Base-by-base conservation (phyloP, 2,329 filamentous ascomycete species). In the Ceratocystis alfenasii region DNA sequence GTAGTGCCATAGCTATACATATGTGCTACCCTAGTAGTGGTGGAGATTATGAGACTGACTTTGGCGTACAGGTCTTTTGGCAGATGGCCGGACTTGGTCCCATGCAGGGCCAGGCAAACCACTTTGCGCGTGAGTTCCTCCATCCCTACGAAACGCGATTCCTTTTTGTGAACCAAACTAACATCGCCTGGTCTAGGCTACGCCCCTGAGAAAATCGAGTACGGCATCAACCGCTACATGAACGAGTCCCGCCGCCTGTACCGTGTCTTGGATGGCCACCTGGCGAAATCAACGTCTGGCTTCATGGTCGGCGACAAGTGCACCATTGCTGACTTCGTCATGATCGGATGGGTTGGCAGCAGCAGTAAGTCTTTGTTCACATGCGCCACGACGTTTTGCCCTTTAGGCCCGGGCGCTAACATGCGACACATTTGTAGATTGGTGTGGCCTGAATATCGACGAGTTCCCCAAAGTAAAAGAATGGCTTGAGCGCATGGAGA, bases 231-330 rank as follows among this genome's bases (percentile, higher is more conserved):
- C 72, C 83, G 91, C 61, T 96, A 95, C 77, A 78, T 81, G 72
- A 94, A 90, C 73, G 91, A 96, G 77, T 90, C 88, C 0, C 81
- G 87, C n/a, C 85, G 91, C 15, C 79, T 96, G 1, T 95, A 94
- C 77, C 80, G 84, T 63, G 87, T 90, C 22, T 78, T 95, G 67
- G 86, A 95, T 72, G 83, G 81, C 61, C 85, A 91, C 65, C 82
- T 96, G 55, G 74, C 76, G 69, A 79, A 80, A 71, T 80, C 80
- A 4, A 73, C 74, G 2, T 82, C 79, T 0, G 82, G 81, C 12
- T 87, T 80, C 72, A 75, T 87, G 12, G 85, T 87, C 57, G 88
- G 88, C 45, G 83, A 89, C 73, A 83, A 83, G 69, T 78, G 81
- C 68, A 90, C 87, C 55, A 84, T 89, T 70, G 90, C 89, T 1